Percentiles rank a stretch among this genome's conserved stretches.
Conservation (phyloP, 768 basidiomycete species). For the Pulveroboletus ravenelii region DNA sequence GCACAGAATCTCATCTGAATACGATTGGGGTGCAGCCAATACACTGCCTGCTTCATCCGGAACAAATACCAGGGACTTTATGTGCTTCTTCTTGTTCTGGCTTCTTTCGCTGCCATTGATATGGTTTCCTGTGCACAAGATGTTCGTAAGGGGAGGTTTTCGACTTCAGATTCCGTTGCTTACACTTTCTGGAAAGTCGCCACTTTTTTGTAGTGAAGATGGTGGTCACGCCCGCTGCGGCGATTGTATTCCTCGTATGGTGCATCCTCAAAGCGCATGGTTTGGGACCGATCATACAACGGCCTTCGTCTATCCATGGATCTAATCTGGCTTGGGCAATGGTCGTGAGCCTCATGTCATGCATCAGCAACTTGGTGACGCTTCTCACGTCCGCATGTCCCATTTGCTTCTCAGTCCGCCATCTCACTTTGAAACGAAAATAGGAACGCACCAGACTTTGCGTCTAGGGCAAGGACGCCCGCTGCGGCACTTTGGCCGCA, state of each 20-base stretch:
- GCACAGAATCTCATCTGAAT: conserved; percentile 4
- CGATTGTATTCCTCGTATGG: conserved; percentile 72
- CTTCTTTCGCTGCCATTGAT: conserved; percentile 72
- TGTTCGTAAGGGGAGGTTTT: conserved; percentile 41
- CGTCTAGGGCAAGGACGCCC: conserved; percentile 55
- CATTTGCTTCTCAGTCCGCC: conserved; percentile 5
- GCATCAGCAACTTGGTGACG: conserved; percentile 77
- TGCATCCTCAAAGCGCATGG: conserved; percentile 73
- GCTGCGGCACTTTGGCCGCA: conserved; percentile 61
- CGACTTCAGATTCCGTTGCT: not conserved
- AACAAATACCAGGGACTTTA: conserved; percentile 67
- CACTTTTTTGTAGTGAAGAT: conserved; percentile 81
- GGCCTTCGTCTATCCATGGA: conserved; percentile 59
- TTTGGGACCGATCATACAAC: conserved; percentile 68
- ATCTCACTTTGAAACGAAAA: conserved; percentile 15
- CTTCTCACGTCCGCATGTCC: conserved; percentile 51
- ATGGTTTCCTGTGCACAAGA: conserved; percentile 80
- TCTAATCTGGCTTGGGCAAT: conserved; percentile 72
- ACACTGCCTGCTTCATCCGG: conserved; percentile 68
- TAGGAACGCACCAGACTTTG: conserved; percentile 75
- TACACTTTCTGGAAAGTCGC: conserved; percentile 39
- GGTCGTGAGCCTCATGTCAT: conserved; percentile 67
- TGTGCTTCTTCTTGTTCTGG: conserved; percentile 88
- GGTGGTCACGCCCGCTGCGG: conserved; percentile 65
- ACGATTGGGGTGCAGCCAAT: conserved; percentile 62